Evolutionary conservation across 129 eudicot species (phyloP).

Genomic region (Calendula officinalis): DNA sequence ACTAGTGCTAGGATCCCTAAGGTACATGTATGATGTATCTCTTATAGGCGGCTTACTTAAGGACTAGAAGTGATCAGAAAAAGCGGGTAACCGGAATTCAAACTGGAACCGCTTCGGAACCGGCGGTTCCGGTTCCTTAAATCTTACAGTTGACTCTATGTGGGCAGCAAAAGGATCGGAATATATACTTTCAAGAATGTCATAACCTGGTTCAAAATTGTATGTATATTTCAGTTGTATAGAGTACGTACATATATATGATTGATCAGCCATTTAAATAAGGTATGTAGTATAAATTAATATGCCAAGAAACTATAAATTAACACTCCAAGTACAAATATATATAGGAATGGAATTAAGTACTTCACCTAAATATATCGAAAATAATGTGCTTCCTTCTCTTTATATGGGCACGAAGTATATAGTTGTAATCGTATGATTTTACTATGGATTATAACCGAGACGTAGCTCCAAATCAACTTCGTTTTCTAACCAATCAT

Average conservation of each 20-base stretch:
- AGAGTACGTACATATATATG: conserved; percentile 11
- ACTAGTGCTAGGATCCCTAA: no score
- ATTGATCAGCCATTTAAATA: conserved; percentile 19
- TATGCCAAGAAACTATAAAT: conserved; percentile 27
- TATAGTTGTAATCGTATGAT: conserved; percentile 16
- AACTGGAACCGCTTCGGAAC: no score
- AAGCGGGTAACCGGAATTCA: no score
- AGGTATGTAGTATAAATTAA: conserved; percentile 1
- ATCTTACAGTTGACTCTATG: not conserved
- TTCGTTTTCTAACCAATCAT: conserved; percentile 38
- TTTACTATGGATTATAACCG: conserved; percentile 47
- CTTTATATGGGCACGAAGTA: conserved; percentile 10
- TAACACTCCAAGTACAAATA: conserved; percentile 1
- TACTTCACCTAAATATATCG: conserved; percentile 25
- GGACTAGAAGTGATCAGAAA: no score
- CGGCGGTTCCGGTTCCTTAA: no score
- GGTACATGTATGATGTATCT: no score
- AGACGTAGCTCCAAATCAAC: conserved; percentile 86
- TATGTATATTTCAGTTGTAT: conserved; percentile 5
- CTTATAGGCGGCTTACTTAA: no score
- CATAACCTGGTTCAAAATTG: not conserved
- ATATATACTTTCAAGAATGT: not conserved
- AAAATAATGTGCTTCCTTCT: conserved; percentile 10
- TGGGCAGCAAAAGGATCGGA: not conserved
- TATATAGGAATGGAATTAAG: conserved; percentile 21